Evolutionary conservation across 495 filamentous ascomycete genomes (phyloP).

Genomic region (Glarea lozoyensis): DNA sequence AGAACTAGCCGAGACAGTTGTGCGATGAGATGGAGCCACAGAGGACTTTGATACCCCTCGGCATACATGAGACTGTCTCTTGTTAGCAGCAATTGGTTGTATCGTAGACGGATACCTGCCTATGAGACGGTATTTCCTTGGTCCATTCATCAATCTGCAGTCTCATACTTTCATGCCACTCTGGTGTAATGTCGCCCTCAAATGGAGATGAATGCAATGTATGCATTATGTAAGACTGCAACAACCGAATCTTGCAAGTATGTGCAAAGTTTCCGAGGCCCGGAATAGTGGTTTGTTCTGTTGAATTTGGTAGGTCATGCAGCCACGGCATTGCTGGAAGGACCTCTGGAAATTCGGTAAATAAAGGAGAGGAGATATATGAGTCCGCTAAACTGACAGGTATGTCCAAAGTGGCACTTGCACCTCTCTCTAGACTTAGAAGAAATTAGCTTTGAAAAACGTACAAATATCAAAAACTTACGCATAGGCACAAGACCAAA

Average conservation of each 20-base stretch:
- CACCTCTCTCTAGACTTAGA: slow-evolving; percentile 3
- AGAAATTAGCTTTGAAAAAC: background rate
- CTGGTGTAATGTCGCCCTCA: background rate
- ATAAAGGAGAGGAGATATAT: slow-evolving; percentile 5
- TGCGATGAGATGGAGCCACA: slow-evolving; percentile 5
- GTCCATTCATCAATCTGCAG: slow-evolving; percentile 6
- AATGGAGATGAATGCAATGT: slow-evolving; percentile 5
- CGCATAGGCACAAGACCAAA: slow-evolving; percentile 5
- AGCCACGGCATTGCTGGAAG: slow-evolving; percentile 2
- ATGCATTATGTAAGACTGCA: slow-evolving; percentile 8
- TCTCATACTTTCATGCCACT: slow-evolving; percentile 8
- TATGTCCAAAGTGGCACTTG: slow-evolving; percentile 3
- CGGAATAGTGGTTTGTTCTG: background rate
- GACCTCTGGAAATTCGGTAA: background rate
- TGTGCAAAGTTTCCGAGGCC: background rate
- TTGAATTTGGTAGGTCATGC: background rate
- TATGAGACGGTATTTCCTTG: slow-evolving; percentile 5
- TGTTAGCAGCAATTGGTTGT: background rate
- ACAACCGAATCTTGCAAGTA: slow-evolving; percentile 5
- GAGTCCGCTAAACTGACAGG: background rate
- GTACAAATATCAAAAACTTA: background rate
- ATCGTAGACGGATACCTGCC: background rate
- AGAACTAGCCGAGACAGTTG: slow-evolving; percentile 5
- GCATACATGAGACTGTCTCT: background rate
- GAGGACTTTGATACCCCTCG: slow-evolving; percentile 6